phyloP scores from a whole-genome alignment of 164 flowering plant genomes.

The Tetracentron sinense region DNA sequence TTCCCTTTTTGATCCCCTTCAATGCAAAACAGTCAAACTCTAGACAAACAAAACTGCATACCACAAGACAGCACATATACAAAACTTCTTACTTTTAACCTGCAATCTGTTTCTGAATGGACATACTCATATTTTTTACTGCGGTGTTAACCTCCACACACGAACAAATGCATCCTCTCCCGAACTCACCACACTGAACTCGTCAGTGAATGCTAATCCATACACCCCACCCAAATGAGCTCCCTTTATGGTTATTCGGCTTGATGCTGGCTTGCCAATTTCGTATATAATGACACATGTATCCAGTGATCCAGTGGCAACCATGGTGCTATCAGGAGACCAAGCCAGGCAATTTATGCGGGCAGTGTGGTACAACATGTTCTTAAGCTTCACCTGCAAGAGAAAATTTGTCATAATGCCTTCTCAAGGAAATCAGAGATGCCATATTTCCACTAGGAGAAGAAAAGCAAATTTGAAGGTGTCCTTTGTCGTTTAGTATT shows the following conservation, averaged over 20 bases:
- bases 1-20: background rate
- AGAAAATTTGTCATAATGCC: background rate
- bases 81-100: constrained; percentile 10
- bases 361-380: constrained; percentile 92
- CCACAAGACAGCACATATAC: constrained; percentile 4
- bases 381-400: constrained; percentile 84
- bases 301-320: constrained; percentile 95
- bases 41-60: constrained; percentile 15
- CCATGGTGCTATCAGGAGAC: constrained; percentile 81
- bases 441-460: background rate
- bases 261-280: constrained; percentile 76
- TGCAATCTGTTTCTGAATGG: background rate
- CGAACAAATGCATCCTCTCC: constrained; percentile 97
- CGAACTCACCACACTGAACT: constrained; percentile 60
- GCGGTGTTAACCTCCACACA: constrained; percentile 59
- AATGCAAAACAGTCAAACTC: constrained; percentile 5
- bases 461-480: no score
- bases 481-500: no score
- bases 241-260: constrained; percentile 74
- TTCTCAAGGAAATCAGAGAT: background rate
- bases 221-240: constrained; percentile 98
- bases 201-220: constrained; percentile 76
- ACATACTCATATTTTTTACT: constrained; percentile 19
- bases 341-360: constrained; percentile 93
- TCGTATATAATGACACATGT: constrained; percentile 82